Evolutionary conservation across 192 early-diverging fungal genomes (phyloP).

Genomic region (Coemansia sp.): DNA sequence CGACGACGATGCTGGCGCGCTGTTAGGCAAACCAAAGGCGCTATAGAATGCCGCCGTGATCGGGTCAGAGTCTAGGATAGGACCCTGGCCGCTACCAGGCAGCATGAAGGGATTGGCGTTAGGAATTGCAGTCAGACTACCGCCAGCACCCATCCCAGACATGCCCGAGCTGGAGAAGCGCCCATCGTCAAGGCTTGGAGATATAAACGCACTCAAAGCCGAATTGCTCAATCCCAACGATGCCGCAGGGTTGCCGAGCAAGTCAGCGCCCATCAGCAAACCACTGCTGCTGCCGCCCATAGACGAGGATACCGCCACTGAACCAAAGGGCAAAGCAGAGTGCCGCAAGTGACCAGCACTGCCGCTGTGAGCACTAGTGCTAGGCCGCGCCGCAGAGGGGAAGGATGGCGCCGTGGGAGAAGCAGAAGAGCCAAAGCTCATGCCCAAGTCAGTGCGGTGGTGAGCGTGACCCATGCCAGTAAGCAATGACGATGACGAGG

Average conservation of each 20-base stretch:
- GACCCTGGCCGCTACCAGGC: constrained; percentile 50
- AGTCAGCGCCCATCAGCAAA: constrained; percentile 35
- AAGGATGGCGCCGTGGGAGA: neutral
- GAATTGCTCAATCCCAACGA: constrained; percentile 33
- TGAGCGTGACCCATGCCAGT: constrained; percentile 5
- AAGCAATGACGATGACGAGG: constrained; percentile 1
- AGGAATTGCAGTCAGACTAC: constrained; percentile 35
- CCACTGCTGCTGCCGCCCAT: constrained; percentile 26
- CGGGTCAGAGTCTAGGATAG: constrained; percentile 35
- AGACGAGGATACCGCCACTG: neutral
- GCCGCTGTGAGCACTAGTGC: neutral
- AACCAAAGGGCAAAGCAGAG: neutral
- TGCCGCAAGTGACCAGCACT: neutral
- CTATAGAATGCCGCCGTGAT: constrained; percentile 54
- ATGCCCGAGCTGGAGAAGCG: constrained; percentile 13
- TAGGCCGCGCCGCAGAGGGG: neutral
- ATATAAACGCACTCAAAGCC: constrained; percentile 27
- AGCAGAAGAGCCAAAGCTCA: neutral
- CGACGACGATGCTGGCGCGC: constrained; percentile 11
- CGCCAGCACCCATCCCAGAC: neutral
- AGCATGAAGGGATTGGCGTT: constrained; percentile 56
- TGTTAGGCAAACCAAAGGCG: constrained; percentile 39
- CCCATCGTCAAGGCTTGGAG: constrained; percentile 20
- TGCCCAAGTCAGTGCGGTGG: constrained; percentile 3
- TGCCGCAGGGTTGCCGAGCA: constrained; percentile 19